Base-by-base conservation (phyloP, 139 green algal species). In the Gonium pectorale region DNA sequence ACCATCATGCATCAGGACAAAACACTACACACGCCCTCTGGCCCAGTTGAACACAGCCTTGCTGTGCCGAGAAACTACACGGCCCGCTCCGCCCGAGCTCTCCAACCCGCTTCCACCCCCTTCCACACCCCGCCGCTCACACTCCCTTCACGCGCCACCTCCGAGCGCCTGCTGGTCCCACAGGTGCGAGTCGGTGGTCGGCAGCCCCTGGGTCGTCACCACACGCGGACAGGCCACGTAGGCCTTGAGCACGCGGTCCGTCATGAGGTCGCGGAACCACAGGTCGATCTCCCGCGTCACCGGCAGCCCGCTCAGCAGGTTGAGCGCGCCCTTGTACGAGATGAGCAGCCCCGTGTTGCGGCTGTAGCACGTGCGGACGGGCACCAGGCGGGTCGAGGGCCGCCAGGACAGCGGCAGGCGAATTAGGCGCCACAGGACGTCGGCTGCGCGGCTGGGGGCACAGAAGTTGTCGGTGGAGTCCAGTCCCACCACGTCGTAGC, bases 401-500 rank as follows among this genome's bases (percentile, higher is more conserved):
- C 4, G 71, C 73, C 44, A 54, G 1, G 26, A n/a, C 51, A 31
- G 51, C 33, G 38, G 33, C 51, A 80, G 71, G 22, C 27, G 7
- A 1, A 22, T n/a, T 24, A 67, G 71, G 33, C 24, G 33, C 51
- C 2, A 51, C 35, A 67, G 15, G 15, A n/a, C n/a, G n/a, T n/a
- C n/a, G n/a, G n/a, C n/a, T n/a, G n/a, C n/a, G n/a, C 29, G 26
- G 35, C 51, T 80, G 71, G 26, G 35, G 5, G 33, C 24, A 21
- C 71, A 80, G 51, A 80, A 80, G 33, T 37, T 51, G 51, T 80
- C 71, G 21, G 33, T 26, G 8, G 71, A 80, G 51, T 80, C 71
- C 27, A 81, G 73, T 1, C 27, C 73, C 2, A 69, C 2, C 19
- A 81, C 8, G 73, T 81, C 73, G 54, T 56, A 81, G 54, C 73